Conservation (phyloP, 1,284 basidiomycete genomes). For the Cutaneotrichosporon sp. region DNA sequence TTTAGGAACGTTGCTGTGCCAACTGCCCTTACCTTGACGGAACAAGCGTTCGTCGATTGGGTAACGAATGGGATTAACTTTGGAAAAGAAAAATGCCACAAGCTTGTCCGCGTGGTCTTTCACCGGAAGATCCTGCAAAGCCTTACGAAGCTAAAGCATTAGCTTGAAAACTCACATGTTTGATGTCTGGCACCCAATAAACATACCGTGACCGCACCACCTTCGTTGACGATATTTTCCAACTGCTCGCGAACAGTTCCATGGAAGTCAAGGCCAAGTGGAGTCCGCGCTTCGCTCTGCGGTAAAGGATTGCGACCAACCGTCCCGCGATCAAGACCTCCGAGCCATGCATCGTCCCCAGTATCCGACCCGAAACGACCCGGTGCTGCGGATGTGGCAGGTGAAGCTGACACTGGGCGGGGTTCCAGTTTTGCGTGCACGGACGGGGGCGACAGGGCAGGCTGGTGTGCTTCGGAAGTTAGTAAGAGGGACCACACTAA, state of each 20-base stretch:
- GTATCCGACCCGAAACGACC: neutral
- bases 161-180: neutral
- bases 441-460: conserved; percentile 20
- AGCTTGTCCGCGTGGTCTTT: conserved; percentile 61
- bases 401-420: neutral
- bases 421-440: conserved; percentile 3
- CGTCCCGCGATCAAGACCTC: conserved; percentile 30
- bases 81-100: conserved; percentile 45
- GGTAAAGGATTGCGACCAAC: conserved; percentile 34
- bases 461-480: neutral
- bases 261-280: conserved; percentile 26
- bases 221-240: conserved; percentile 72
- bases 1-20: neutral
- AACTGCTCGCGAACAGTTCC: conserved; percentile 34
- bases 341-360: conserved; percentile 17
- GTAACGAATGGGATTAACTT: conserved; percentile 86
- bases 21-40: conserved; percentile 45
- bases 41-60: conserved; percentile 83
- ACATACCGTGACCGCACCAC: conserved; percentile 45
- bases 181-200: neutral
- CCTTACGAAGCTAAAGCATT: conserved; percentile 52
- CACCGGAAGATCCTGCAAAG: conserved; percentile 73
- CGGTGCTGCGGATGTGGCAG: neutral
- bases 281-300: conserved; percentile 24
- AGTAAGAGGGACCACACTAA: neutral